phyloP scores from a whole-genome alignment of 78 protist genomes.

The Planoprotostelium fungivorum region DNA sequence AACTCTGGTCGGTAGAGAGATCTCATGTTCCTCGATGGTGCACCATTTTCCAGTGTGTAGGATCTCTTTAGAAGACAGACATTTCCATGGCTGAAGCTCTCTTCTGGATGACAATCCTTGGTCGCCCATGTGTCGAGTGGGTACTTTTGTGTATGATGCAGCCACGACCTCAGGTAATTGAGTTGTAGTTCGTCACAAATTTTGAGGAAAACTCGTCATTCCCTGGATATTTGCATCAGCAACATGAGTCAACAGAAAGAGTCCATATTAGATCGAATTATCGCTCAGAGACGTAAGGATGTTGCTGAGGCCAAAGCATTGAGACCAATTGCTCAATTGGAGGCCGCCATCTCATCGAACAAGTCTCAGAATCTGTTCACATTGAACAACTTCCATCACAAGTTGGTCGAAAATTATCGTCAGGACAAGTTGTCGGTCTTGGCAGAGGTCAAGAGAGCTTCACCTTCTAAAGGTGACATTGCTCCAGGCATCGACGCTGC shows the following conservation, averaged over 20 bases:
- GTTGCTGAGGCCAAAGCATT: background rate
- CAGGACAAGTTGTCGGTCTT: background rate
- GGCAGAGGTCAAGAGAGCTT: slow-evolving; percentile 63
- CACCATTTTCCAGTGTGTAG: background rate
- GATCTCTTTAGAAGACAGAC: background rate
- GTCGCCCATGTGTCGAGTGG: too few species aligned
- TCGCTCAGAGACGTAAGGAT: background rate
- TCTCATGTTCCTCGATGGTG: background rate
- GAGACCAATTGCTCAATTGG: background rate
- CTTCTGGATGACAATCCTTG: too few species aligned
- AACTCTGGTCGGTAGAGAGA: background rate
- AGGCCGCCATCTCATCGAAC: background rate
- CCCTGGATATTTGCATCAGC: too few species aligned
- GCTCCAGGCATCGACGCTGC: slow-evolving; percentile 22
- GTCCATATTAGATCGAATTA: background rate
- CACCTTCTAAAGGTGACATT: slow-evolving; percentile 62
- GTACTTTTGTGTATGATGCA: too few species aligned
- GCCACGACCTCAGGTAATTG: too few species aligned
- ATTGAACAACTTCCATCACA: background rate
- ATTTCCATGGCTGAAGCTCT: background rate
- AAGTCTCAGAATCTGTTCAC: background rate
- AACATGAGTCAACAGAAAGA: too few species aligned
- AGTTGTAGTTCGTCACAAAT: too few species aligned
- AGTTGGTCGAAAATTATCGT: background rate
- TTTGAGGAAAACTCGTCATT: too few species aligned